Percentiles rank a stretch among this genome's conserved stretches.
Conservation (phyloP, 1,284 basidiomycete species). For the Melanopsichium pennsylvanicum region DNA sequence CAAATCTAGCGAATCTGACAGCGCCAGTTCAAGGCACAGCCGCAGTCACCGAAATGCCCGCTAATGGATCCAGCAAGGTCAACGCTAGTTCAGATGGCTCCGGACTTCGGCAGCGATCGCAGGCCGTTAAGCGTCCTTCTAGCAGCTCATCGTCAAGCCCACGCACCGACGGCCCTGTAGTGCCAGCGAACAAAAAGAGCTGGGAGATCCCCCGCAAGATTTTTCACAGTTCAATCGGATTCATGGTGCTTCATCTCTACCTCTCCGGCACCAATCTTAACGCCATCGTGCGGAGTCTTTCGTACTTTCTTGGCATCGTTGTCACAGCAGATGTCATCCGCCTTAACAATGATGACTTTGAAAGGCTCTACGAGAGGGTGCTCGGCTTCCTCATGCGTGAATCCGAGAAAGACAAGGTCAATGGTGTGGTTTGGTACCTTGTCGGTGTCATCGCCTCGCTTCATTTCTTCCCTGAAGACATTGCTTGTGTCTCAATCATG, state of each 20-base stretch:
- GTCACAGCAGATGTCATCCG: constrained; percentile 81
- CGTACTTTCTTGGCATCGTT: constrained; percentile 76
- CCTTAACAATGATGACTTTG: constrained; percentile 76
- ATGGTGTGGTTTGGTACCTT: constrained; percentile 93
- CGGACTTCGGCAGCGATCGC: constrained; percentile 18
- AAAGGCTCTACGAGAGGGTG: constrained; percentile 76
- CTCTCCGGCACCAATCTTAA: constrained; percentile 66
- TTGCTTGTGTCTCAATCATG: constrained; percentile 62
- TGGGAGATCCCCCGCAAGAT: constrained; percentile 87
- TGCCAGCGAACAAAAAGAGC: constrained; percentile 29
- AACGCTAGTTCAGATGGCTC: background rate
- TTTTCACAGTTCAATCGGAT: constrained; percentile 89
- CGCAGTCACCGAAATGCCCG: constrained; percentile 4
- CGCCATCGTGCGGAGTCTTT: constrained; percentile 74
- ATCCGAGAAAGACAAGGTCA: constrained; percentile 74
- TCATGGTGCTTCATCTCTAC: constrained; percentile 81
- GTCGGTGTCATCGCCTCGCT: constrained; percentile 86
- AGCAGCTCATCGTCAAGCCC: constrained; percentile 9
- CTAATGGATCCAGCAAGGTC: background rate
- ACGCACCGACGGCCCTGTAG: constrained; percentile 8
- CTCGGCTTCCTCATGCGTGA: constrained; percentile 93
- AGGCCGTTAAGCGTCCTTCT: constrained; percentile 17
- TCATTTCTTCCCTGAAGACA: constrained; percentile 68
- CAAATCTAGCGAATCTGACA: constrained; percentile 18
- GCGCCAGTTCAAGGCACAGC: constrained; percentile 11